Evolutionary conservation across 352 stramenopile genomes (phyloP).

Genomic region (Phytophthora pseudosyringae): DNA sequence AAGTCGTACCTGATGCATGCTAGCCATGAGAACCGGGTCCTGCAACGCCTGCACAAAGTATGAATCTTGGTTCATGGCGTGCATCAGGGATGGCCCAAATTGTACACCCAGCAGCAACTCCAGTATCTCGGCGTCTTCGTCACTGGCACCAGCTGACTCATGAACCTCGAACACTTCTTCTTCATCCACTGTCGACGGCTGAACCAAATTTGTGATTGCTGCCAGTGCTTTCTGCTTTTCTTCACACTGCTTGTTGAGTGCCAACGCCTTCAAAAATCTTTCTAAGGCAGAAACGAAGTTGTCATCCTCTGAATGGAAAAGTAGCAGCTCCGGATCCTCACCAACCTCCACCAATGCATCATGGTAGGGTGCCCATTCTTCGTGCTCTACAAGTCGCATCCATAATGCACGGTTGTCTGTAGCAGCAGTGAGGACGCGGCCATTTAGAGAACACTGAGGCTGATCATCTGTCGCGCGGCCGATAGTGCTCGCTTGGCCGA

Average conservation of each 20-base stretch:
- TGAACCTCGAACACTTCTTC: slow-evolving; percentile 18
- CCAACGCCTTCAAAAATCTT: slow-evolving; percentile 43
- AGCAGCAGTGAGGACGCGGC: slow-evolving; percentile 39
- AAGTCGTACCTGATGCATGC: slow-evolving; percentile 62
- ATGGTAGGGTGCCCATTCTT: slow-evolving; percentile 40
- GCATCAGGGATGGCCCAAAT: slow-evolving; percentile 57
- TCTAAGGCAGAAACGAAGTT: slow-evolving; percentile 44
- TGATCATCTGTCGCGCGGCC: not conserved
- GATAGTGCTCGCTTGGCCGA: not conserved
- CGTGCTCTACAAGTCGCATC: slow-evolving; percentile 29
- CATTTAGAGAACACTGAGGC: slow-evolving; percentile 38
- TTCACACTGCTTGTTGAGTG: slow-evolving; percentile 28
- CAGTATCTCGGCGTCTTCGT: slow-evolving; percentile 41
- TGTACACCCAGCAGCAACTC: slow-evolving; percentile 54
- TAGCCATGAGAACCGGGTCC: slow-evolving; percentile 56
- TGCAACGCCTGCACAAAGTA: slow-evolving; percentile 65
- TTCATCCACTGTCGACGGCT: slow-evolving; percentile 23
- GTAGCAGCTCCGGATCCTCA: slow-evolving; percentile 69
- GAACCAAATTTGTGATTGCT: slow-evolving; percentile 31
- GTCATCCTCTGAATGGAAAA: slow-evolving; percentile 69
- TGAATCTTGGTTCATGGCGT: slow-evolving; percentile 61
- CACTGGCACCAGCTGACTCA: not conserved
- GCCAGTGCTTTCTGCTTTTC: slow-evolving; percentile 24
- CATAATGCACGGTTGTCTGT: slow-evolving; percentile 34
- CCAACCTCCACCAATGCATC: slow-evolving; percentile 64